phyloP scores from a whole-genome alignment of 2,329 filamentous ascomycete species.

The Trichoderma sp. region DNA sequence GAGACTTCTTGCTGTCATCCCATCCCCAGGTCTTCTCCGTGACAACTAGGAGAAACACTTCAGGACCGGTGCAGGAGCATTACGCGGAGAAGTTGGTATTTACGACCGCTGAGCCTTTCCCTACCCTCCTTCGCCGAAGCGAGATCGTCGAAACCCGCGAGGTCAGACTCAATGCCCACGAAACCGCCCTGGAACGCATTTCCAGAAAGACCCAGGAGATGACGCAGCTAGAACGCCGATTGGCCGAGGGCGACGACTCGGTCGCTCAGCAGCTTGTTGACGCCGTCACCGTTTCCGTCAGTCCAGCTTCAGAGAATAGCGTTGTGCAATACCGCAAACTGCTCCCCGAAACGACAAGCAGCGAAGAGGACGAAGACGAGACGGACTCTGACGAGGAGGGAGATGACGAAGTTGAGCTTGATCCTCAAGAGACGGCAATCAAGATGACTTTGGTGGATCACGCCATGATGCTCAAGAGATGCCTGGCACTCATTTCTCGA shows the following conservation, averaged over 20 bases:
- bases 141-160: slow-evolving; percentile 75
- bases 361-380: slow-evolving; percentile 41
- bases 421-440: slow-evolving; percentile 74
- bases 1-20: slow-evolving; percentile 83
- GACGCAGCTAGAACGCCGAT: slow-evolving; percentile 70
- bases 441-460: slow-evolving; percentile 87
- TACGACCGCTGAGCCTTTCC: slow-evolving; percentile 82
- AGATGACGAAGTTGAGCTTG: slow-evolving; percentile 47
- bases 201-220: slow-evolving; percentile 90
- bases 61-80: slow-evolving; percentile 70
- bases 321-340: slow-evolving; percentile 77
- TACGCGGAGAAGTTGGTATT: slow-evolving; percentile 83
- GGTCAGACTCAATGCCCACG: slow-evolving; percentile 69
- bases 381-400: slow-evolving; percentile 41
- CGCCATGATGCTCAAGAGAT: slow-evolving; percentile 82
- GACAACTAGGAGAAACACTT: slow-evolving; percentile 70
- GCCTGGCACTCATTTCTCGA: slow-evolving; percentile 68
- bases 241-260: slow-evolving; percentile 72
- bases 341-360: slow-evolving; percentile 56
- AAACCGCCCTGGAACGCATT: slow-evolving; percentile 89
- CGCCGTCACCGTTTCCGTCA: slow-evolving; percentile 75
- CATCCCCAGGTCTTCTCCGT: slow-evolving; percentile 78
- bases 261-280: slow-evolving; percentile 71
- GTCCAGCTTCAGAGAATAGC: slow-evolving; percentile 72
- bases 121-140: slow-evolving; percentile 84